Percentiles rank a stretch among this genome's conserved stretches.
Evolutionary conservation across 2,329 filamentous ascomycete genomes (phyloP).

Genomic region (Pseudocercospora eumusae): DNA sequence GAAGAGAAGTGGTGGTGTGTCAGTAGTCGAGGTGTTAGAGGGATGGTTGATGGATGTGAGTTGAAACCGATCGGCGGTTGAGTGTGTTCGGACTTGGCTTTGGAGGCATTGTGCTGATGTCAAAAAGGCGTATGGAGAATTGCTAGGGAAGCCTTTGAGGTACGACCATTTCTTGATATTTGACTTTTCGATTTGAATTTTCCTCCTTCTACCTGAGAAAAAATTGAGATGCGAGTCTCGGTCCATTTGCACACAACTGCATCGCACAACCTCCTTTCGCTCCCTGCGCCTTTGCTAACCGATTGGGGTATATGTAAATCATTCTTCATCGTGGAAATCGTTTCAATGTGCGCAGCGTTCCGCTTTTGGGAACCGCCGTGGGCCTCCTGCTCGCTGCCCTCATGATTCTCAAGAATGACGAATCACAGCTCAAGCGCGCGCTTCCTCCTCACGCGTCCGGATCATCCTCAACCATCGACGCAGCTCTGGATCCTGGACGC

Average conservation of each 20-base stretch:
- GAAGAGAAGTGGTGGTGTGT: slow-evolving; percentile 13
- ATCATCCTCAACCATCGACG: slow-evolving; percentile 18
- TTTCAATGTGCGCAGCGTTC: not conserved
- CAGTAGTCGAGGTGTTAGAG: slow-evolving; percentile 9
- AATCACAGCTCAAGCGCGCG: not conserved
- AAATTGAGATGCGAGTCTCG: not conserved
- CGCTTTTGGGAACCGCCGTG: not conserved
- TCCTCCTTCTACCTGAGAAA: not conserved
- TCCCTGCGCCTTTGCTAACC: not conserved
- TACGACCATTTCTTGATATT: not conserved
- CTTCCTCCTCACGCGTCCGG: slow-evolving; percentile 24
- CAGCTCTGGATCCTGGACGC: slow-evolving; percentile 1
- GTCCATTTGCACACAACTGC: not conserved
- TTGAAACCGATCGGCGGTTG: not conserved
- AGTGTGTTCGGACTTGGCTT: too few species aligned
- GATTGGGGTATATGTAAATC: slow-evolving; percentile 4
- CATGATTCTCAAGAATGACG: not conserved
- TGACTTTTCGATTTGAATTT: not conserved
- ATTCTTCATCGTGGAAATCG: not conserved
- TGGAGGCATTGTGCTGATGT: not conserved
- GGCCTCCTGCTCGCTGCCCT: not conserved
- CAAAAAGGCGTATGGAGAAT: not conserved
- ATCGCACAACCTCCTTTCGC: not conserved
- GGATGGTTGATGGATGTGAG: slow-evolving; percentile 8
- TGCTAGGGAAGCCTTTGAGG: not conserved